phyloP scores from a whole-genome alignment of 306 rosid species.

The Adenanthera pavonina region DNA sequence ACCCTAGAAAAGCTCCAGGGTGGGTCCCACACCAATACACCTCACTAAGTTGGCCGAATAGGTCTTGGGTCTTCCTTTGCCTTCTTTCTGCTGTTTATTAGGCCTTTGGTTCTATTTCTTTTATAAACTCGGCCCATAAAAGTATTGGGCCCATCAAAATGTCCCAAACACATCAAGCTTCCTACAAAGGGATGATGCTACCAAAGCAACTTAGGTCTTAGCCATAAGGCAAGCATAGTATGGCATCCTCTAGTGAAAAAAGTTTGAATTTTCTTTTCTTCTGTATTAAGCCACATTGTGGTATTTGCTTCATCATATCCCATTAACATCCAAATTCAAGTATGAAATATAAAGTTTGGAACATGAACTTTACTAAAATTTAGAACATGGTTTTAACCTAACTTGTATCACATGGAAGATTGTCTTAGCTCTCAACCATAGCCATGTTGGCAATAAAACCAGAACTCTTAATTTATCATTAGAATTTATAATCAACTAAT shows the following conservation, averaged over 20 bases:
- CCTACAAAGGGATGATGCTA: background rate
- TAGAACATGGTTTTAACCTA: background rate
- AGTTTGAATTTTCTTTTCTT: no score
- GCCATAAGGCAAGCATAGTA: background rate
- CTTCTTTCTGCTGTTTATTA: no score
- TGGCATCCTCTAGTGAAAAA: no score
- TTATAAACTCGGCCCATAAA: no score
- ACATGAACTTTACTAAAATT: background rate
- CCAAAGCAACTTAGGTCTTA: slow-evolving; percentile 1
- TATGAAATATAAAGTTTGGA: background rate
- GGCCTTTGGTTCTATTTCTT: no score
- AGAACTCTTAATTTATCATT: slow-evolving; percentile 2
- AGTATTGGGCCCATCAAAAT: no score
- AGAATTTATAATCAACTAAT: background rate
- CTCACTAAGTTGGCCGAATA: no score
- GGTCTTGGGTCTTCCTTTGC: no score
- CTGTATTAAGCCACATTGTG: background rate
- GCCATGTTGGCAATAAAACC: slow-evolving; percentile 6
- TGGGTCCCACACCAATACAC: no score
- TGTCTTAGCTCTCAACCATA: slow-evolving; percentile 2
- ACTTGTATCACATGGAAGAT: background rate
- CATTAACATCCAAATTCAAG: background rate
- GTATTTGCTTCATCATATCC: background rate
- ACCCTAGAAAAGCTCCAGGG: no score
- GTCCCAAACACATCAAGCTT: background rate